Evolutionary conservation across 768 basidiomycete genomes (phyloP), one percentile per base, ranked within the genome.

Genomic region (Suillus fuscotomentosus): DNA sequence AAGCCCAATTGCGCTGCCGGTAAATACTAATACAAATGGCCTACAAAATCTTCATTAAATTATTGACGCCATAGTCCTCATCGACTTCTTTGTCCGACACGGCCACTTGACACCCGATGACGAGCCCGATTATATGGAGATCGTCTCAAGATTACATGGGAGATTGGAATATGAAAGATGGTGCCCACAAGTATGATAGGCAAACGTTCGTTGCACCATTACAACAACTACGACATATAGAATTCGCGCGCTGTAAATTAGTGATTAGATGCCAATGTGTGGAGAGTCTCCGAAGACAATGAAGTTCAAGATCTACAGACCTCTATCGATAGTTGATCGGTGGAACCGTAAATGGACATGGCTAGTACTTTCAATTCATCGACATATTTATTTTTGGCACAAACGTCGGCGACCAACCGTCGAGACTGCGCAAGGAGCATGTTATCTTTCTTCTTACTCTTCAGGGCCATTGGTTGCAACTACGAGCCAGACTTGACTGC

Each of bases 1-100:
- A 99, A 99, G 76, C 84, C 94, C 1, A 98, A 99, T 71, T 97
- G 94, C 69, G 94, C 90, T 5, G 70, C 93, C 4, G 92, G 93
- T 93, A 43, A 60, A 86, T 78, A 14, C 17, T 31, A 17, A 14
- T 15, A 11, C 54, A 39, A 59, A 53, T 42, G 17, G 20, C 31
- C 38, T 22, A 36, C n/a, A 5, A 7, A 22, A 4, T 22, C 5
- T 14, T 0, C 6, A 4, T 55, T 24, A 31, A 31, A 34, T 61
- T 2, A 39, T 14, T 48, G 2, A 36, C 8, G 11, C 14, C n/a
- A n/a, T 62, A 94, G 94, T 95, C 20, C 79, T 98, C 56, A 79
- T 99, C 54, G 96, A 99, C 75, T 89, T 98, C 65, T 83, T 99
- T 75, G 84, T 98, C 59, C 86, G 96, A 2, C 88, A 91, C 65